Conservation (phyloP, 2,329 filamentous ascomycete species). For the Elsinoe fawcettii region DNA sequence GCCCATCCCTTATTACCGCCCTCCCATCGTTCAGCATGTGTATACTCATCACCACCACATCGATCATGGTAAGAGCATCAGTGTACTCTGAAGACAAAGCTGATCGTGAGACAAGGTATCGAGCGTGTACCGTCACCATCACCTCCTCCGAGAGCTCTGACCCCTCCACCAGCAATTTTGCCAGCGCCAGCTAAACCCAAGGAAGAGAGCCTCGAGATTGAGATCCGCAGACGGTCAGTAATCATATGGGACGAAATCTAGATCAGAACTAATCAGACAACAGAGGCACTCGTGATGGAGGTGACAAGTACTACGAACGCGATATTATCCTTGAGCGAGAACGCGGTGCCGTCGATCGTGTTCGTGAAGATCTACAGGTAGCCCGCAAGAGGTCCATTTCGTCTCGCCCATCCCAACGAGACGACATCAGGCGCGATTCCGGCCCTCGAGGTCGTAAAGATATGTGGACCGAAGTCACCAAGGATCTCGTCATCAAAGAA, state of each 20-base stretch:
- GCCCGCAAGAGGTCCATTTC: conserved; percentile 34
- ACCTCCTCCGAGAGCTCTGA: conserved; percentile 35
- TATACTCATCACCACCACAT: conserved; percentile 84
- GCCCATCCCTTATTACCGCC: conserved; percentile 48
- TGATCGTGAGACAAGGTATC: conserved; percentile 29
- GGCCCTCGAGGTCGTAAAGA: conserved; percentile 32
- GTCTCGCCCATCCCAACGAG: conserved; percentile 44
- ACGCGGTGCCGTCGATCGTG: conserved; percentile 14
- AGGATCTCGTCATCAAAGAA: conserved; percentile 78
- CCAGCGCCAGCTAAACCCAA: conserved; percentile 22
- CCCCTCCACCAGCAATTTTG: conserved; percentile 40
- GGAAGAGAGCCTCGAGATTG: conserved; percentile 49
- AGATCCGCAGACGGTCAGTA: conserved; percentile 46
- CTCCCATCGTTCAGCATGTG: conserved; percentile 78
- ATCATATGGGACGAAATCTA: background rate
- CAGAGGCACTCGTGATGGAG: conserved; percentile 40
- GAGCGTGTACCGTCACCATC: conserved; percentile 42
- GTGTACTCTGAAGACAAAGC: background rate
- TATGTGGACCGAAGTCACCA: conserved; percentile 96
- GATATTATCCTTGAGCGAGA: conserved; percentile 51
- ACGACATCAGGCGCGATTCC: conserved; percentile 44
- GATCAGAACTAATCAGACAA: background rate
- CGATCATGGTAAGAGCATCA: conserved; percentile 63
- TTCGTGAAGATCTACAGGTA: conserved; percentile 20
- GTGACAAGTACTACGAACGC: conserved; percentile 54